A percentile compares a stretch with the other conserved stretches of the same genome.
Conservation (phyloP, 495 filamentous ascomycete genomes). For the Neurospora sp. region DNA sequence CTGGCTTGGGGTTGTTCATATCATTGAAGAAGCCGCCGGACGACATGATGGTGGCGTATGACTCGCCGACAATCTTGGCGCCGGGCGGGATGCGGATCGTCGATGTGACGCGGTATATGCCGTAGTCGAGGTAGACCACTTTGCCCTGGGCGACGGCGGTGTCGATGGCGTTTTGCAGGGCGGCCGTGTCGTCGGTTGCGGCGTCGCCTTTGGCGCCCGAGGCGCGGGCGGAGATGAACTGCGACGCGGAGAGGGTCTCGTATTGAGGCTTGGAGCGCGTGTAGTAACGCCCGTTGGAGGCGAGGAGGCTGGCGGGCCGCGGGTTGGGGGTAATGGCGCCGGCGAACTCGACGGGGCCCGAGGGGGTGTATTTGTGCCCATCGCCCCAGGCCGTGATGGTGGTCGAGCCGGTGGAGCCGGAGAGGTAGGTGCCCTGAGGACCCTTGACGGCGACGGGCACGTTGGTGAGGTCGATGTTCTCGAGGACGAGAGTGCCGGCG, state of each 20-base stretch:
- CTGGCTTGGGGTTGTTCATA: constrained; percentile 54
- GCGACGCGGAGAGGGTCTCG: constrained; percentile 34
- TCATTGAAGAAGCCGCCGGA: constrained; percentile 62
- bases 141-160: constrained; percentile 48
- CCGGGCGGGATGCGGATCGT: constrained; percentile 55
- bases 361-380: constrained; percentile 35
- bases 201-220: constrained; percentile 66
- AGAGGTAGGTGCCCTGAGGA: constrained; percentile 41
- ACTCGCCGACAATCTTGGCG: constrained; percentile 67
- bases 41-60: constrained; percentile 80
- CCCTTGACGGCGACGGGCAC: constrained; percentile 51
- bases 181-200: constrained; percentile 56
- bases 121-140: constrained; percentile 48
- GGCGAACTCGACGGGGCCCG: constrained; percentile 25
- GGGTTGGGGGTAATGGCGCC: constrained; percentile 28
- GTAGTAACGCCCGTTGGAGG: constrained; percentile 33
- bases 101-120: constrained; percentile 53
- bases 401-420: constrained; percentile 41
- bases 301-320: constrained; percentile 27
- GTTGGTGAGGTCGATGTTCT: constrained; percentile 59
- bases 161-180: constrained; percentile 49
- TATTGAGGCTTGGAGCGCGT: constrained; percentile 52
- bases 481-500: constrained; percentile 43
- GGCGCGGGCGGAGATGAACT: constrained; percentile 51
- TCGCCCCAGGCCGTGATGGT: constrained; percentile 42